Evolutionary conservation across 1,139 yeast genomes (phyloP).

Genomic region (Pichia sp.): DNA sequence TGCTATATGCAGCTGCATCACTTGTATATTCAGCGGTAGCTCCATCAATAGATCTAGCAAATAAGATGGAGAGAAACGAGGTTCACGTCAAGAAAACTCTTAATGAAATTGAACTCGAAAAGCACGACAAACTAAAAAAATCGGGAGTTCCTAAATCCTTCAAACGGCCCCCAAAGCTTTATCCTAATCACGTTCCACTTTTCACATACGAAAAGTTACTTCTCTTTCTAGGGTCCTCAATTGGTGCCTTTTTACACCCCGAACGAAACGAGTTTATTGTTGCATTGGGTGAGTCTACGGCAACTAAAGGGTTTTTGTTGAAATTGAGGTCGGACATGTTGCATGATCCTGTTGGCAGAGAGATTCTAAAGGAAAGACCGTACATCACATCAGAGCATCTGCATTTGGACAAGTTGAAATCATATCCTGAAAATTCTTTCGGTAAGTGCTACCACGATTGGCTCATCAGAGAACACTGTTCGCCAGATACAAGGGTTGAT

Average conservation of each 20-base stretch:
- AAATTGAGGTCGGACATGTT: constrained; percentile 70
- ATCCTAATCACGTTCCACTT: constrained; percentile 81
- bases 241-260: constrained; percentile 84
- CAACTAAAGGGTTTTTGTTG: constrained; percentile 62
- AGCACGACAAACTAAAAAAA: constrained; percentile 14
- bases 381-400: constrained; percentile 72
- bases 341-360: constrained; percentile 68
- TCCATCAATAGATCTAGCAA: constrained; percentile 53
- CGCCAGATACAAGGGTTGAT: constrained; percentile 89
- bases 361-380: constrained; percentile 74
- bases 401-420: constrained; percentile 55
- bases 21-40: constrained; percentile 31
- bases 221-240: constrained; percentile 68
- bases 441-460: constrained; percentile 77
- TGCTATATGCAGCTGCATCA: constrained; percentile 28
- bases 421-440: constrained; percentile 62
- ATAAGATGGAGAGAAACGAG: constrained; percentile 54
- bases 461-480: constrained; percentile 83
- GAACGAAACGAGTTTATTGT: constrained; percentile 77
- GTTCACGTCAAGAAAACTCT: constrained; percentile 39
- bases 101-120: constrained; percentile 31
- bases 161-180: constrained; percentile 45
- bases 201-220: constrained; percentile 57
- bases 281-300: constrained; percentile 93
- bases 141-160: constrained; percentile 25